Evolutionary conservation across 192 early-diverging fungal genomes (phyloP).

Genomic region (Anaeromyces robustus): DNA sequence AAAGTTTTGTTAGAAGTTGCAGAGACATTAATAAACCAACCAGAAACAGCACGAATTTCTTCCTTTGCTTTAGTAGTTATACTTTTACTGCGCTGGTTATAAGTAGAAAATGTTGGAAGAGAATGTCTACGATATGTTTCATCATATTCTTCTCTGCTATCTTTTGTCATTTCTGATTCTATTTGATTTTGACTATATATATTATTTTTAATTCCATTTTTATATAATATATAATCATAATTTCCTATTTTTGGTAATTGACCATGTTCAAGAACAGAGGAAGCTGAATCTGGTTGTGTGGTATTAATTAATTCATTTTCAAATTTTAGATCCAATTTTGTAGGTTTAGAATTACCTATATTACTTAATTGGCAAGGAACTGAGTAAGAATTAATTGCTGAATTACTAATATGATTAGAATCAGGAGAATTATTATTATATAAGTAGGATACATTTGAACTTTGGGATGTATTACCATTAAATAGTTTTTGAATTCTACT

Average conservation of each 20-base stretch:
- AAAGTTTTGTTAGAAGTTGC: slow-evolving; percentile 20
- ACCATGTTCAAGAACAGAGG: background rate
- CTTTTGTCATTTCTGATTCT: background rate
- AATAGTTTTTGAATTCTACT: background rate
- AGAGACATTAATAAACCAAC: slow-evolving; percentile 29
- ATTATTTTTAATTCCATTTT: background rate
- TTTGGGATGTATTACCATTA: background rate
- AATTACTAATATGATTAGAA: background rate
- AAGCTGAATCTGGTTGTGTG: background rate
- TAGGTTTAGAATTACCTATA: background rate
- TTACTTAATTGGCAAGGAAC: background rate
- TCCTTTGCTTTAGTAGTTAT: slow-evolving; percentile 1
- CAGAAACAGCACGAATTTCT: slow-evolving; percentile 17
- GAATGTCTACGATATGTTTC: background rate
- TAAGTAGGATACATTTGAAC: background rate
- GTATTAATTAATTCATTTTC: background rate
- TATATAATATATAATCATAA: background rate
- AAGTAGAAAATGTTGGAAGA: background rate
- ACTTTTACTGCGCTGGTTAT: background rate
- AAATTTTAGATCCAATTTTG: background rate
- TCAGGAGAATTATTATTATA: background rate
- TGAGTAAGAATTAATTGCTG: background rate
- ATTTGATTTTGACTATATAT: background rate
- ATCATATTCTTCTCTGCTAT: background rate
- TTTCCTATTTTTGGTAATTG: background rate